Evolutionary conservation across 345 rosid genomes (phyloP).

Genomic region (Gossypium herbaceum): DNA sequence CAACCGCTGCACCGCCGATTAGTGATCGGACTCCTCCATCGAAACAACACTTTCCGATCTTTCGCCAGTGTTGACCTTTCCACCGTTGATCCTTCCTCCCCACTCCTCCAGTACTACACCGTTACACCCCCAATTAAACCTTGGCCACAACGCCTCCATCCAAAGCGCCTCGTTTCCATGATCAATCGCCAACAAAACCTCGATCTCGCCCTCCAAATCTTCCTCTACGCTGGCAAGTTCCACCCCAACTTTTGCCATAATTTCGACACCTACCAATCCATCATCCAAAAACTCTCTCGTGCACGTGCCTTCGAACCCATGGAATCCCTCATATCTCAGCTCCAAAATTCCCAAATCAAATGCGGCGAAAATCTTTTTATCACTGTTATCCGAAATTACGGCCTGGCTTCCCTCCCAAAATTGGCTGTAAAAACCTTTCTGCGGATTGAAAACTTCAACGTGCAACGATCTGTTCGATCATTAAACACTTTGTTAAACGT

Average conservation of each 20-base stretch:
- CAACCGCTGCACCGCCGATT: not conserved
- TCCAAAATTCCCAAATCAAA: conserved; percentile 42
- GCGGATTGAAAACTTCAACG: conserved; percentile 48
- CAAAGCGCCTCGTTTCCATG: conserved; percentile 51
- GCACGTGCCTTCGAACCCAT: conserved; percentile 72
- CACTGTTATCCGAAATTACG: conserved; percentile 66
- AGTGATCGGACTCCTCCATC: not conserved
- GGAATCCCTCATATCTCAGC: conserved; percentile 57
- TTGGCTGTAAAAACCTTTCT: conserved; percentile 52
- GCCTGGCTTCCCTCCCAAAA: conserved; percentile 61
- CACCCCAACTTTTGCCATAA: conserved; percentile 66
- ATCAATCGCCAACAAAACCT: conserved; percentile 72
- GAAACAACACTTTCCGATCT: not conserved
- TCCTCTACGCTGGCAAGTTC: conserved; percentile 70
- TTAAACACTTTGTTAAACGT: conserved; percentile 76
- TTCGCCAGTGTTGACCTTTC: conserved; percentile 10
- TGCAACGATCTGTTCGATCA: conserved; percentile 69
- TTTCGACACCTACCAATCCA: conserved; percentile 58
- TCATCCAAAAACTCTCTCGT: conserved; percentile 72
- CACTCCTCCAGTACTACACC: conserved; percentile 37
- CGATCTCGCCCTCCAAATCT: conserved; percentile 85
- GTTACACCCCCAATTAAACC: conserved; percentile 48
- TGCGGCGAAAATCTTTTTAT: conserved; percentile 76
- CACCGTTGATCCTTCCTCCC: not conserved
- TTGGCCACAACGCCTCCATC: conserved; percentile 80